phyloP scores from a whole-genome alignment of 2,329 filamentous ascomycete genomes.

The Daldinia eschscholtzii region DNA sequence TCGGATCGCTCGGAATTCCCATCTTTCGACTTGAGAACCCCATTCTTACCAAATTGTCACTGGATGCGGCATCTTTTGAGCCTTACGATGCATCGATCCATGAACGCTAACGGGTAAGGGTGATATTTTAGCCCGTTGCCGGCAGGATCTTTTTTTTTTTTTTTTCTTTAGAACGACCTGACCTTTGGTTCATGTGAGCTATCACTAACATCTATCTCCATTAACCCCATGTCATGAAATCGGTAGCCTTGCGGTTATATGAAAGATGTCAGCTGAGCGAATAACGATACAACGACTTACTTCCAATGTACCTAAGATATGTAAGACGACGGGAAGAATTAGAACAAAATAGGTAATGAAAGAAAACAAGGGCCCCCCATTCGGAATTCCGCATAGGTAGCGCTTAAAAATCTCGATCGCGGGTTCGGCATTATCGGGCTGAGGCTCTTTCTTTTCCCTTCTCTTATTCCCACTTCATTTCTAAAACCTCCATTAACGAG shows the following conservation, averaged over 20 bases:
- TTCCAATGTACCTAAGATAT: neutral
- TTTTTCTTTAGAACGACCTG: neutral
- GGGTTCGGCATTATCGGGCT: slow-evolving; percentile 17
- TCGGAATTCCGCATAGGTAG: slow-evolving; percentile 20
- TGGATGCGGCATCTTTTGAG: slow-evolving; percentile 13
- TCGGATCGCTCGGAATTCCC: slow-evolving; percentile 40
- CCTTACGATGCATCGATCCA: neutral
- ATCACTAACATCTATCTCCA: neutral
- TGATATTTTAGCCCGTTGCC: slow-evolving; percentile 8
- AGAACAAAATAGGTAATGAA: neutral
- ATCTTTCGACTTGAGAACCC: neutral
- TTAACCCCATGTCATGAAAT: neutral
- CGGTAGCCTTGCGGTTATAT: slow-evolving; percentile 7
- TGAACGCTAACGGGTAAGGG: slow-evolving; percentile 1
- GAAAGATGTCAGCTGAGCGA: neutral
- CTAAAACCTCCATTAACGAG: neutral
- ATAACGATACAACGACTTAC: neutral
- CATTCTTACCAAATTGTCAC: neutral
- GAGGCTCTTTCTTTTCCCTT: slow-evolving; percentile 19
- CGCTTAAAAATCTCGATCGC: slow-evolving; percentile 6
- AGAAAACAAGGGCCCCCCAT: slow-evolving; percentile 1
- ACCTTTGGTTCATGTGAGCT: slow-evolving; percentile 23
- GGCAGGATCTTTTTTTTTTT: slow-evolving; percentile 15
- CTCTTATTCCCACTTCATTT: slow-evolving; percentile 1
- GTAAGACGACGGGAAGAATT: neutral